A percentile compares a stretch with the other conserved stretches of the same genome.
Conservation (phyloP, 2,329 filamentous ascomycete species). For the Xylariales sp. region DNA sequence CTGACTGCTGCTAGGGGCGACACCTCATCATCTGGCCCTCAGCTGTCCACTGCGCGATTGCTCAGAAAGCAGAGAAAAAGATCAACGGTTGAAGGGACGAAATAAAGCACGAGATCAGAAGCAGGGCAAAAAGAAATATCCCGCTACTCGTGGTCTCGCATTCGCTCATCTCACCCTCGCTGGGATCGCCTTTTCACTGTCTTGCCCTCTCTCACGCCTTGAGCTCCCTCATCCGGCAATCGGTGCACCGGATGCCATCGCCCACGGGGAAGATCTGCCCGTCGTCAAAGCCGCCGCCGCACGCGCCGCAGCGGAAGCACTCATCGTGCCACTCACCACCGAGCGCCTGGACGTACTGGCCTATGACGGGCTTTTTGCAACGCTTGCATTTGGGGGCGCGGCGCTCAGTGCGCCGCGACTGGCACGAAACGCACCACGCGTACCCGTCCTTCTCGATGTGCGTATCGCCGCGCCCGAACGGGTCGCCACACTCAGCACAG, state of each 20-base stretch:
- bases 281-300: conserved; percentile 57
- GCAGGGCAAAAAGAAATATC: background rate
- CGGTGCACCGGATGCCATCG: conserved; percentile 56
- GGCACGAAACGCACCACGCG: conserved; percentile 92
- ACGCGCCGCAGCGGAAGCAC: conserved; percentile 78
- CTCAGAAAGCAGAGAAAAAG: too few species aligned
- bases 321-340: conserved; percentile 90
- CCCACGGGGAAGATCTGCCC: conserved; percentile 61
- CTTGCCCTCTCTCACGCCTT: conserved; percentile 38
- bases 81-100: too few species aligned
- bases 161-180: too few species aligned
- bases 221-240: conserved; percentile 55
- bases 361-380: conserved; percentile 80
- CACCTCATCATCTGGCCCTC: too few species aligned
- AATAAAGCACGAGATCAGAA: background rate
- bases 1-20: too few species aligned
- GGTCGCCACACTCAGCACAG: conserved; percentile 96
- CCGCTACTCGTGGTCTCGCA: too few species aligned
- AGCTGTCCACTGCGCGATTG: too few species aligned
- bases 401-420: conserved; percentile 86
- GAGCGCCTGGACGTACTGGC: conserved; percentile 84
- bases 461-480: conserved; percentile 69
- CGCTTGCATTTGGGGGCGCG: conserved; percentile 83
- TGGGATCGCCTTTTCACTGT: background rate
- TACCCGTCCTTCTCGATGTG: conserved; percentile 94